Evolutionary conservation across 352 stramenopile genomes (phyloP).

Genomic region (Phytophthora syringae): DNA sequence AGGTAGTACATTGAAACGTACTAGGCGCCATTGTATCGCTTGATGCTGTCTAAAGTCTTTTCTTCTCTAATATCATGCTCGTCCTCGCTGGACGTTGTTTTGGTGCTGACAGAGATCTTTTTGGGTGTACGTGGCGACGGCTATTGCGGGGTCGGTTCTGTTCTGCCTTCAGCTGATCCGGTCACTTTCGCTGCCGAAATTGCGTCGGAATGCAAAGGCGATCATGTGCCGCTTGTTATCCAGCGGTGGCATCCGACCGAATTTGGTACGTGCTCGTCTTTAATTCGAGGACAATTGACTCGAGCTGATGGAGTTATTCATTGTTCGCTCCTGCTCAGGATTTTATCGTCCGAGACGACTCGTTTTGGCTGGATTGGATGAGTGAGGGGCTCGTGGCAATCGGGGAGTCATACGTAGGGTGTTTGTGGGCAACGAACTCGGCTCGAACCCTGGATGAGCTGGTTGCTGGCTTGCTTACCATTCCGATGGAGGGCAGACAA

Average conservation of each 20-base stretch:
- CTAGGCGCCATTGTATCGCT: conserved; percentile 3
- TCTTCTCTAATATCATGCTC: conserved; percentile 30
- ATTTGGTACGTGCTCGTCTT: conserved; percentile 43
- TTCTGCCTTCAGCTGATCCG: conserved; percentile 73
- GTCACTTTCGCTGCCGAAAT: conserved; percentile 75
- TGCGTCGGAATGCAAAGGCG: conserved; percentile 65
- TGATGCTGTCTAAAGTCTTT: conserved; percentile 8
- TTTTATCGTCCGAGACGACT: conserved; percentile 79
- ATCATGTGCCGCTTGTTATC: conserved; percentile 80
- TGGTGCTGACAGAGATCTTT: conserved; percentile 62
- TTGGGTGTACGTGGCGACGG: conserved; percentile 77
- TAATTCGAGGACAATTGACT: not conserved
- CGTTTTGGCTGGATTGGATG: conserved; percentile 90
- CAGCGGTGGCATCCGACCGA: conserved; percentile 64
- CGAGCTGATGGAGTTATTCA: not conserved
- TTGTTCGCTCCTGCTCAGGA: conserved; percentile 47
- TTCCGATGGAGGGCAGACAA: conserved; percentile 80
- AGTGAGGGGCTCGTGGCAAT: conserved; percentile 84
- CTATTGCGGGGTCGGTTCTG: conserved; percentile 60
- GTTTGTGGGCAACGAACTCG: conserved; percentile 70
- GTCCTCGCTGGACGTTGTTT: conserved; percentile 7
- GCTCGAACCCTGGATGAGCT: conserved; percentile 71
- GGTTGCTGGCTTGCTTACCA: conserved; percentile 76
- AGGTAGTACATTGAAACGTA: conserved; percentile 51
- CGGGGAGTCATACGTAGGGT: conserved; percentile 81